These are phyloP conservation scores for Aspergillus pseudoglaucus DNA, from an alignment of 2,329 filamentous ascomycete genomes.

Conservation along the genomic window DNA sequence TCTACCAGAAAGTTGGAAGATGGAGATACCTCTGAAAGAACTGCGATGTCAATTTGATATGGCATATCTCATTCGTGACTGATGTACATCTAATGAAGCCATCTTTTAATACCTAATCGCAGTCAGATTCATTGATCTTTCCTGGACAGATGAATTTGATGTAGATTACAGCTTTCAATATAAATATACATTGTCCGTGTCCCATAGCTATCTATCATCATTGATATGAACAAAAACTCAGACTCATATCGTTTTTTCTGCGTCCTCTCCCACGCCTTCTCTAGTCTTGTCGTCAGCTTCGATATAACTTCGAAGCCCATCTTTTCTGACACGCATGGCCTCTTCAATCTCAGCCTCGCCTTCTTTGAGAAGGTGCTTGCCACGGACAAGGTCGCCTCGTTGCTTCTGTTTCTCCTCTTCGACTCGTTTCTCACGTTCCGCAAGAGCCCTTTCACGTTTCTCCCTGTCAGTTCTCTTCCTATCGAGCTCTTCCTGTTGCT, in stretches of 20 bases:
- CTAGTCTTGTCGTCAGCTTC: slow-evolving; percentile 16
- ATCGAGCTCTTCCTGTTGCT: slow-evolving; percentile 32
- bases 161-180: no score
- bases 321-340: slow-evolving; percentile 38
- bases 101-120: no score
- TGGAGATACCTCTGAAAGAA: no score
- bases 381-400: slow-evolving; percentile 32
- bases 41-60: no score
- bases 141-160: no score
- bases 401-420: slow-evolving; percentile 38
- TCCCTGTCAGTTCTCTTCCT: slow-evolving; percentile 35
- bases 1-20: no score
- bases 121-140: no score
- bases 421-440: slow-evolving; percentile 38
- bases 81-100: no score
- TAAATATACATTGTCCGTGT: no score
- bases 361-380: slow-evolving; percentile 37
- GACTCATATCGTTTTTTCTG: slow-evolving; percentile 5
- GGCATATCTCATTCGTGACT: no score
- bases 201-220: neutral
- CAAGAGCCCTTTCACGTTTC: slow-evolving; percentile 39
- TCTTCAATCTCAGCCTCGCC: slow-evolving; percentile 40
- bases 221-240: neutral
- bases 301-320: slow-evolving; percentile 37
- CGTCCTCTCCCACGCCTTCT: slow-evolving; percentile 5